Percentiles rank a stretch among this genome's conserved stretches.
These are phyloP conservation scores for Linum lewisii DNA, from an alignment of 345 rosid genomes.

Conservation along the genomic window DNA sequence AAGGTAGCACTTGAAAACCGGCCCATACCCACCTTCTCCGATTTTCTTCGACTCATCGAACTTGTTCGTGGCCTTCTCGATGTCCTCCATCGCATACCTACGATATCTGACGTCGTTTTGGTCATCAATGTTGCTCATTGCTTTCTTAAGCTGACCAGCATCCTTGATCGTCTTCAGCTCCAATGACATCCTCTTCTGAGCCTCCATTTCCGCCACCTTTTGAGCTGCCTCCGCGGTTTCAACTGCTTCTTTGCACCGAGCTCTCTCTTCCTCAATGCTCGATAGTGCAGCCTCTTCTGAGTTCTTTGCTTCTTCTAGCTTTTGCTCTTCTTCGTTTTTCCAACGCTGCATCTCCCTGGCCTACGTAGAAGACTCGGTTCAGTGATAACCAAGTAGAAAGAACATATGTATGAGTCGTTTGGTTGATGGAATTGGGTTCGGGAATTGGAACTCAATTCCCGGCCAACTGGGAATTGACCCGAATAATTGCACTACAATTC, in stretches of 20 bases:
- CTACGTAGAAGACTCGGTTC: neutral
- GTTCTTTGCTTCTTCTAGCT: neutral
- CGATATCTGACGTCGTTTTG: neutral
- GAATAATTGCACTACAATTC: too few relatives aligned
- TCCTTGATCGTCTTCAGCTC: neutral
- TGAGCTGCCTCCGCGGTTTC: neutral
- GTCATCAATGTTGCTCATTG: neutral
- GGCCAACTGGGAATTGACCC: too few relatives aligned
- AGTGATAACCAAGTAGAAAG: too few relatives aligned
- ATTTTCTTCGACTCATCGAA: neutral
- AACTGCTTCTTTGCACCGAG: neutral
- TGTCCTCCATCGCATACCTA: neutral
- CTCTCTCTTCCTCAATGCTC: neutral
- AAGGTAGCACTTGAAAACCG: neutral
- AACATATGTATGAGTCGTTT: too few relatives aligned
- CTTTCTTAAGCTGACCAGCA: neutral
- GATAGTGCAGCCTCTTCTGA: neutral
- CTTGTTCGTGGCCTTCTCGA: neutral
- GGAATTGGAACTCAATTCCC: too few relatives aligned
- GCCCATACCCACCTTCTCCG: constrained; percentile 2
- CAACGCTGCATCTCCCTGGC: neutral
- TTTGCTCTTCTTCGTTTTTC: neutral
- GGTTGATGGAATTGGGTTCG: too few relatives aligned
- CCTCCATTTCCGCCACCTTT: neutral
- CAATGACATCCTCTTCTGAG: neutral